These are phyloP conservation scores for Nadsonia fulvescens DNA, from an alignment of 805 yeast species.

Conservation along the genomic window DNA sequence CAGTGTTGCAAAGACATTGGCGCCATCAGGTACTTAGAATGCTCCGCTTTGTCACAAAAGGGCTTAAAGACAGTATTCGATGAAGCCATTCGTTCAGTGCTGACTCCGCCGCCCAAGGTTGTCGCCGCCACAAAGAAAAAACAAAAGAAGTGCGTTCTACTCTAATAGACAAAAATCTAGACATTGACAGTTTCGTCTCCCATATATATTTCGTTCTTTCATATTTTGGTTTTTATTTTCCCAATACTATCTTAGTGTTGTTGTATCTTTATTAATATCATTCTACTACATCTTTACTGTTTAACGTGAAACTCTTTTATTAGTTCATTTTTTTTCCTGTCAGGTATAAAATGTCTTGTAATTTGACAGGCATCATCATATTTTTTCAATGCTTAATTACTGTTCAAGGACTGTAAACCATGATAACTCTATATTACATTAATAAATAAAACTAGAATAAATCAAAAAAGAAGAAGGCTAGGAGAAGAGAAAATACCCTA, in stretches of 20 bases:
- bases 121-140: no score
- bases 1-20: conserved; percentile 53
- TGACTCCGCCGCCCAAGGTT: conserved; percentile 28
- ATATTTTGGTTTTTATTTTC: not conserved
- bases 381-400: no score
- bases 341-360: no score
- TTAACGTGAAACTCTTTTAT: no score
- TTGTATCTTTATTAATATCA: not conserved
- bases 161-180: conserved; percentile 19
- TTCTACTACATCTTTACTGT: not conserved
- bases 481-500: no score
- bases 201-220: not conserved
- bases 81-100: conserved; percentile 55
- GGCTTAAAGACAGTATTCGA: conserved; percentile 80
- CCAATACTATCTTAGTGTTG: not conserved
- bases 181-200: no score
- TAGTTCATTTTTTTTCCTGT: no score
- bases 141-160: conserved; percentile 30
- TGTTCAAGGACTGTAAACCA: no score
- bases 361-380: no score
- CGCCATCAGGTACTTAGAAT: conserved; percentile 62
- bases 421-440: no score
- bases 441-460: no score
- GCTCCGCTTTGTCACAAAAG: conserved; percentile 77
- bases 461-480: no score